Conservation (phyloP, 345 rosid genomes). For the Rhizophora apiculata region DNA sequence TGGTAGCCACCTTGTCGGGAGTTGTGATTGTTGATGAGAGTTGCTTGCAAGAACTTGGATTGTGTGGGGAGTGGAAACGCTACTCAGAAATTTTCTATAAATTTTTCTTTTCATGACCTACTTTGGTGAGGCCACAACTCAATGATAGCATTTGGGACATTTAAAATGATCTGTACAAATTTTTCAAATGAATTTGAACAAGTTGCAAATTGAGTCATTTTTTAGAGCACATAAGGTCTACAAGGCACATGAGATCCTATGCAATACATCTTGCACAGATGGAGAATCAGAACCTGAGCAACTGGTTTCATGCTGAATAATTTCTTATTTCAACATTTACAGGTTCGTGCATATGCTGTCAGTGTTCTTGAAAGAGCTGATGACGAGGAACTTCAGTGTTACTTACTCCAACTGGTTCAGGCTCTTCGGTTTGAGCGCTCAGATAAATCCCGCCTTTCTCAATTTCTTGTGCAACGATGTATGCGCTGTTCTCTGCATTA, state of each 20-base stretch:
- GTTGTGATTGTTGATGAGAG: no score
- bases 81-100: neutral
- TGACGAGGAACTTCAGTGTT: slow-evolving; percentile 98
- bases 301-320: slow-evolving; percentile 7
- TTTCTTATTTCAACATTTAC: slow-evolving; percentile 20
- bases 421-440: slow-evolving; percentile 98
- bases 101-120: neutral
- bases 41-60: no score
- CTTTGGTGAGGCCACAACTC: neutral
- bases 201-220: neutral
- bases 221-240: neutral
- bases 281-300: neutral
- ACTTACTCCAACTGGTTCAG: slow-evolving; percentile 96
- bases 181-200: neutral
- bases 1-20: no score
- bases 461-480: slow-evolving; percentile 92
- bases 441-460: slow-evolving; percentile 91
- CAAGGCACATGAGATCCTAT: neutral
- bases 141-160: neutral
- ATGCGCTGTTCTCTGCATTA: slow-evolving; percentile 25
- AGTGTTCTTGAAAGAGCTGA: slow-evolving; percentile 96
- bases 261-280: neutral
- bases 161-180: neutral
- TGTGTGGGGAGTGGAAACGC: no score
- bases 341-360: slow-evolving; percentile 99